Conservation (phyloP, 2,329 filamentous ascomycete species). For the Pleurostoma richardsiae region DNA sequence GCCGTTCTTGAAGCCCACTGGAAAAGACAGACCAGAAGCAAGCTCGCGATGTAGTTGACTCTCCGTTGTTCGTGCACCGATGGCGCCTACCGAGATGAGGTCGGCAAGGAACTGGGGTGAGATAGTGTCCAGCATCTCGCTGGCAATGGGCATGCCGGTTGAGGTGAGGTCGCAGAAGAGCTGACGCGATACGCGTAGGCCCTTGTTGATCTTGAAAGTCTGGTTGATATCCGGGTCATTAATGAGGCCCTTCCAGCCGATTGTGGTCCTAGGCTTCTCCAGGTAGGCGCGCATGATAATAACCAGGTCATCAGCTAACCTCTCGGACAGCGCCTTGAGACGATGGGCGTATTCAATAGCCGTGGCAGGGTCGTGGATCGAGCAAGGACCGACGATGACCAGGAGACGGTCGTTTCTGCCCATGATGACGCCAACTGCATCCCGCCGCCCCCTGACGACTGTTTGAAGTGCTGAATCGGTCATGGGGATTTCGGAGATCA, state of each 20-base stretch:
- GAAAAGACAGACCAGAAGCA: slow-evolving; percentile 91
- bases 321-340: slow-evolving; percentile 71
- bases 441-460: slow-evolving; percentile 65
- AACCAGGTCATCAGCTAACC: slow-evolving; percentile 76
- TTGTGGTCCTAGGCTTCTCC: slow-evolving; percentile 96
- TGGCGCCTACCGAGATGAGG: slow-evolving; percentile 89
- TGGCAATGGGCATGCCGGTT: slow-evolving; percentile 88
- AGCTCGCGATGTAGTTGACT: slow-evolving; percentile 95
- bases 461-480: slow-evolving; percentile 58
- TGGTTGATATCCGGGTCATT: slow-evolving; percentile 98
- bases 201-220: slow-evolving; percentile 99
- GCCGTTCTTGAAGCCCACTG: slow-evolving; percentile 98
- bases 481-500: slow-evolving; percentile 80
- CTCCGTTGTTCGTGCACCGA: slow-evolving; percentile 94
- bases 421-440: slow-evolving; percentile 70
- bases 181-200: slow-evolving; percentile 83
- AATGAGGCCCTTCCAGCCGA: slow-evolving; percentile 98
- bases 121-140: slow-evolving; percentile 98
- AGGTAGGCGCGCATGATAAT: slow-evolving; percentile 99
- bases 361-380: slow-evolving; percentile 86
- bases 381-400: slow-evolving; percentile 93
- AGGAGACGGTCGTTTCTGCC: slow-evolving; percentile 80
- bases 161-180: slow-evolving; percentile 87
- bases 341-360: slow-evolving; percentile 84
- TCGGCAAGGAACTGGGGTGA: slow-evolving; percentile 97